These are phyloP conservation scores for Acanthamoeba sp. DNA, from an alignment of 208 protist species.

Conservation along the genomic window DNA sequence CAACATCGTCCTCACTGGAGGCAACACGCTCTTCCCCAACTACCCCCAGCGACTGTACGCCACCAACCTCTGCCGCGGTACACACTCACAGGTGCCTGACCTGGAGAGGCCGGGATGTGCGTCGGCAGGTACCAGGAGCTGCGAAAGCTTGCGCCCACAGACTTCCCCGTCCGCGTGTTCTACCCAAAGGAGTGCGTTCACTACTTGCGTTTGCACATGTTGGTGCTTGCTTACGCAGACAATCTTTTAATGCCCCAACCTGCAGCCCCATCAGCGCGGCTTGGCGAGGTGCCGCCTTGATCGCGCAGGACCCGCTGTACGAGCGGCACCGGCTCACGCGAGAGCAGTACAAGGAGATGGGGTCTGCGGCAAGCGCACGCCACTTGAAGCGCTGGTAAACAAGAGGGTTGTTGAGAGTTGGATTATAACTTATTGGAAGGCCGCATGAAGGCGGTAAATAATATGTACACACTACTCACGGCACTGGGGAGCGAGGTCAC, in stretches of 20 bases:
- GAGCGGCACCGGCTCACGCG: slow-evolving; percentile 41
- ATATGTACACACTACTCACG: too few species aligned
- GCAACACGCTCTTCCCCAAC: slow-evolving; percentile 76
- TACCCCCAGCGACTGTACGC: slow-evolving; percentile 80
- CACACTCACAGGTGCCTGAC: not conserved
- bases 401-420: too few species aligned
- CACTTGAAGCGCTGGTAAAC: not conserved
- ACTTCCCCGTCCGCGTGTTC: slow-evolving; percentile 11
- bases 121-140: not conserved
- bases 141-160: not conserved
- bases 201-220: not conserved
- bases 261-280: slow-evolving; percentile 77
- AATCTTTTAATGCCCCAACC: too few species aligned
- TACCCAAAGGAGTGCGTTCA: not conserved
- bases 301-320: slow-evolving; percentile 69
- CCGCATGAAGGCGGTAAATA: too few species aligned
- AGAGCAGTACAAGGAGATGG: slow-evolving; percentile 80
- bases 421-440: too few species aligned
- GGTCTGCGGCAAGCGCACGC: not conserved
- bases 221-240: not conserved
- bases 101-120: too few species aligned
- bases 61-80: not conserved
- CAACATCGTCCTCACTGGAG: slow-evolving; percentile 84
- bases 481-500: too few species aligned
- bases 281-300: slow-evolving; percentile 70